Evolutionary conservation across 768 basidiomycete genomes (phyloP).

Genomic region (Suillus hirtellus): DNA sequence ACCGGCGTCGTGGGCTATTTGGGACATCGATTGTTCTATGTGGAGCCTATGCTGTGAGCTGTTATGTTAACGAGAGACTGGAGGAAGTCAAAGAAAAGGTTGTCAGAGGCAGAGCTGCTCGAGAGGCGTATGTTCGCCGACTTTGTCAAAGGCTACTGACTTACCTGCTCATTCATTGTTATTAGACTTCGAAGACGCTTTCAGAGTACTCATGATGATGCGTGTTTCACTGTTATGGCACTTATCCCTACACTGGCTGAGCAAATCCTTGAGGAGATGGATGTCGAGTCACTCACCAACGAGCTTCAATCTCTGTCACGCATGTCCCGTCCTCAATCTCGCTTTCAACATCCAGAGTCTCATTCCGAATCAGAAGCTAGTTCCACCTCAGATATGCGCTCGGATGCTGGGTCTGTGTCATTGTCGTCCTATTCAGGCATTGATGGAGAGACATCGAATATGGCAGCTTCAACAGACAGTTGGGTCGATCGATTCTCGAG

Average conservation of each 20-base stretch:
- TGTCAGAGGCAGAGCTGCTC: conserved; percentile 59
- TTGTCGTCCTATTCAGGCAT: conserved; percentile 39
- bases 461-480: conserved; percentile 37
- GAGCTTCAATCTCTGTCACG: conserved; percentile 51
- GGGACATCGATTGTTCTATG: conserved; percentile 56
- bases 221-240: conserved; percentile 73
- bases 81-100: conserved; percentile 67
- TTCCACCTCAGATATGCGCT: conserved; percentile 41
- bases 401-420: conserved; percentile 45
- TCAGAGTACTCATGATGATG: conserved; percentile 73
- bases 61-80: conserved; percentile 61
- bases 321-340: conserved; percentile 26
- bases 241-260: conserved; percentile 65
- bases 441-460: conserved; percentile 40
- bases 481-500: conserved; percentile 46
- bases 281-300: conserved; percentile 69
- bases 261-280: conserved; percentile 69
- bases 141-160: conserved; percentile 3
- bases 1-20: conserved; percentile 46
- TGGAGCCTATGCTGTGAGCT: conserved; percentile 60
- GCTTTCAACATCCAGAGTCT: conserved; percentile 20
- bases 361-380: conserved; percentile 39
- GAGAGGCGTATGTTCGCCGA: conserved; percentile 59
- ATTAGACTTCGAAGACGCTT: conserved; percentile 71
- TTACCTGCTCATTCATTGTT: conserved; percentile 9